Evolutionary conservation across 2,329 filamentous ascomycete species (phyloP).

Genomic region (Hypoxylon sp.): DNA sequence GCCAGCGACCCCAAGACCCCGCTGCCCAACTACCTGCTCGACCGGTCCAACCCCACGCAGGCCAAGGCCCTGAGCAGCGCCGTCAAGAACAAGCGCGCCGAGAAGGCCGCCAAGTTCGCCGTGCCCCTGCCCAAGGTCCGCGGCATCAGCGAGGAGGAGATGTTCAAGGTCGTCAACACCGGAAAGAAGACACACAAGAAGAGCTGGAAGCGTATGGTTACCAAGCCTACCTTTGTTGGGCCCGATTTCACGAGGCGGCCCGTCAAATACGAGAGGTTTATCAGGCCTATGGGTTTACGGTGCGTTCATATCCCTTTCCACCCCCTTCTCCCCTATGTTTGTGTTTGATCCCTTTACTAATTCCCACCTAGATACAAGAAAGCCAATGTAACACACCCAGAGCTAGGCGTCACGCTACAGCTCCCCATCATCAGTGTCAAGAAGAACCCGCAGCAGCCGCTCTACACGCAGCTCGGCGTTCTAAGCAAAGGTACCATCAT

Average conservation of each 20-base stretch:
- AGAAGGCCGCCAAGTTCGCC: constrained; percentile 93
- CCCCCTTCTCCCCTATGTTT: background rate
- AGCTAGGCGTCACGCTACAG: constrained; percentile 89
- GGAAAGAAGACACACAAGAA: constrained; percentile 93
- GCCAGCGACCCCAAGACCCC: constrained; percentile 85
- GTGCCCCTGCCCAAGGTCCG: constrained; percentile 95
- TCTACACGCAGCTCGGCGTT: constrained; percentile 94
- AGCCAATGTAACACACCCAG: constrained; percentile 81
- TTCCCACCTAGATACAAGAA: constrained; percentile 75
- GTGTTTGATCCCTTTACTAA: background rate
- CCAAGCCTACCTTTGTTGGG: constrained; percentile 90
- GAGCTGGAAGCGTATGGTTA: constrained; percentile 80
- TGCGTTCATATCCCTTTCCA: constrained; percentile 14
- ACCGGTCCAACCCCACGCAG: constrained; percentile 75
- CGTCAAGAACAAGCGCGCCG: constrained; percentile 95
- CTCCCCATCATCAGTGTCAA: constrained; percentile 80
- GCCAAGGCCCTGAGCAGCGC: constrained; percentile 82
- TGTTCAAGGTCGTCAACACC: constrained; percentile 97
- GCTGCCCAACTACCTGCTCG: constrained; percentile 92
- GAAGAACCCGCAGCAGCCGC: constrained; percentile 84
- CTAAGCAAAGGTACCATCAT: constrained; percentile 83
- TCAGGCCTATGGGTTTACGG: constrained; percentile 78
- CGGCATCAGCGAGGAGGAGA: constrained; percentile 94
- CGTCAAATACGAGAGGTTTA: constrained; percentile 79
- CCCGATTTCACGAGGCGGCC: constrained; percentile 88